These are phyloP conservation scores for Sphaerulina vaccinii DNA, from an alignment of 2,329 filamentous ascomycete species.

Conservation along the genomic window DNA sequence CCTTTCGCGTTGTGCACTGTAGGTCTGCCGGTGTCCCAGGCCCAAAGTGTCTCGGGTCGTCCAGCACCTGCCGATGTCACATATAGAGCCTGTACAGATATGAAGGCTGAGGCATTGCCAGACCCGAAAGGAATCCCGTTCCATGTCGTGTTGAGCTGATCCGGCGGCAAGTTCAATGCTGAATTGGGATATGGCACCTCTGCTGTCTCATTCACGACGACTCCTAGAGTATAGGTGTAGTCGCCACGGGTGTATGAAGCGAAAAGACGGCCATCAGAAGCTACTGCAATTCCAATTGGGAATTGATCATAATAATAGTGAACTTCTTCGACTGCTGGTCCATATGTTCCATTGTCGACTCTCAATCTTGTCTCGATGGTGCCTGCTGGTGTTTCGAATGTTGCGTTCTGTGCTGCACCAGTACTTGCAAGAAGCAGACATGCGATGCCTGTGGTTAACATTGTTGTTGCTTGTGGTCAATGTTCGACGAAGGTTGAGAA, in stretches of 20 bases:
- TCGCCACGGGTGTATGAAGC: constrained; percentile 48
- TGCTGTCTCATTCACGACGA: constrained; percentile 48
- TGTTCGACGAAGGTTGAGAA: background rate
- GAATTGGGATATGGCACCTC: constrained; percentile 49
- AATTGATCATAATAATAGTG: constrained; percentile 48
- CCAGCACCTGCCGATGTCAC: constrained; percentile 41
- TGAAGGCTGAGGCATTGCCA: constrained; percentile 42
- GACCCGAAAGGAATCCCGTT: constrained; percentile 48
- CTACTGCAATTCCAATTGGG: constrained; percentile 49
- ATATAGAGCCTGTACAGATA: constrained; percentile 49
- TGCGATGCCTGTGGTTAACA: background rate
- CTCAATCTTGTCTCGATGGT: constrained; percentile 39
- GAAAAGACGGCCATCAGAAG: constrained; percentile 46
- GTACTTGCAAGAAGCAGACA: constrained; percentile 17
- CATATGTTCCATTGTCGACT: constrained; percentile 50
- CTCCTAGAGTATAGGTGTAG: constrained; percentile 50
- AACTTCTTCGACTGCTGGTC: constrained; percentile 49
- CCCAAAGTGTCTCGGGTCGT: constrained; percentile 47
- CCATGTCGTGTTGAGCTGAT: constrained; percentile 41
- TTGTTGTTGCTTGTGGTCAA: background rate
- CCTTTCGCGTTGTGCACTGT: constrained; percentile 42
- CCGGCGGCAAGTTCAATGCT: constrained; percentile 38
- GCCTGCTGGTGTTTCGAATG: constrained; percentile 15
- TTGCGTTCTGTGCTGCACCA: constrained; percentile 28
- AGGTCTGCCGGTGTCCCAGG: constrained; percentile 47